These are phyloP conservation scores for Lanmaoa pseudosensibilis DNA, from an alignment of 768 basidiomycete genomes.

Conservation along the genomic window DNA sequence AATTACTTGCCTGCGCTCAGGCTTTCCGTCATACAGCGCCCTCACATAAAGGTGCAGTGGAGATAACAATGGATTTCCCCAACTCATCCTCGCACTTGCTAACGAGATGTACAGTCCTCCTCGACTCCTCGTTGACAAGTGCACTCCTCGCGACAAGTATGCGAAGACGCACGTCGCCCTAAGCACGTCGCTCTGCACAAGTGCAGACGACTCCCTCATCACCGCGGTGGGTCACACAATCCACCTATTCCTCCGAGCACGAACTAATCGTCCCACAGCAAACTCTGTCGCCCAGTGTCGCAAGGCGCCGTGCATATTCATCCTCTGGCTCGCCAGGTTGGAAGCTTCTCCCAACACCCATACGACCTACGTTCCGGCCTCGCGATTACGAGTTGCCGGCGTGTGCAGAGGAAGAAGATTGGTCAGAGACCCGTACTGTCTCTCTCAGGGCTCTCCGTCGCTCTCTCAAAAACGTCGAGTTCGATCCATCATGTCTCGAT, in stretches of 20 bases:
- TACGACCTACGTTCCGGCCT: constrained; percentile 35
- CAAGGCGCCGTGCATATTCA: constrained; percentile 34
- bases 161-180: constrained; percentile 32
- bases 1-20: constrained; percentile 20
- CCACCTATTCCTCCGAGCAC: not conserved
- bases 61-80: not conserved
- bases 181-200: constrained; percentile 26
- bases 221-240: constrained; percentile 15
- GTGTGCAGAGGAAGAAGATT: constrained; percentile 30
- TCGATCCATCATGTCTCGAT: constrained; percentile 42
- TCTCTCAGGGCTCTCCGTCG: constrained; percentile 35
- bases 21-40: constrained; percentile 13
- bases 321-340: constrained; percentile 35
- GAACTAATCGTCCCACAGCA: constrained; percentile 17
- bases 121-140: constrained; percentile 34
- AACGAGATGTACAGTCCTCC: constrained; percentile 21
- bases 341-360: constrained; percentile 33
- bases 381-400: constrained; percentile 34
- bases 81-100: not conserved
- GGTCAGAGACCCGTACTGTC: constrained; percentile 27
- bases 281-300: constrained; percentile 3
- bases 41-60: constrained; percentile 24
- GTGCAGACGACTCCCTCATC: constrained; percentile 30
- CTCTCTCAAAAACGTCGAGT: constrained; percentile 37
- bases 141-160: constrained; percentile 36